Percentiles rank a stretch among this genome's conserved stretches.
Conservation (phyloP, 2,329 filamentous ascomycete genomes). For the Phaeosphaeriaceae sp. region DNA sequence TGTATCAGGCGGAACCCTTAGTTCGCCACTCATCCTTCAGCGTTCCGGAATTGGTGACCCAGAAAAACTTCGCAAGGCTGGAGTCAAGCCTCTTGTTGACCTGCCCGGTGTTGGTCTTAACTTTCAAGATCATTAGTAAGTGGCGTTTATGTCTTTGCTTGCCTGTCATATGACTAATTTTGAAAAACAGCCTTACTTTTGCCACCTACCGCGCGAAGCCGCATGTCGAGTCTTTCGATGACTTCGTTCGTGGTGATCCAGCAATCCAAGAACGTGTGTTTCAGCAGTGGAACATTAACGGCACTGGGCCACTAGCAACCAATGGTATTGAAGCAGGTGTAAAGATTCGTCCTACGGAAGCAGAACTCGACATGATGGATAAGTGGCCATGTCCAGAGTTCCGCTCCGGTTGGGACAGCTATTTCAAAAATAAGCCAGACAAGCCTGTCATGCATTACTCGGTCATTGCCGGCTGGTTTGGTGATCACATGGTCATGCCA, state of each 20-base stretch:
- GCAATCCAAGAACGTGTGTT: slow-evolving; percentile 75
- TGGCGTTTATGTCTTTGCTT: background rate
- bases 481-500: slow-evolving; percentile 65
- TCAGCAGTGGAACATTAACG: slow-evolving; percentile 79
- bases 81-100: slow-evolving; percentile 72
- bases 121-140: slow-evolving; percentile 74
- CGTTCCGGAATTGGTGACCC: slow-evolving; percentile 76
- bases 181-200: slow-evolving; percentile 63
- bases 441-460: slow-evolving; percentile 88
- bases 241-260: slow-evolving; percentile 76
- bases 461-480: slow-evolving; percentile 66
- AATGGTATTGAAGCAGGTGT: slow-evolving; percentile 83
- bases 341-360: slow-evolving; percentile 73
- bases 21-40: slow-evolving; percentile 76
- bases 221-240: slow-evolving; percentile 78
- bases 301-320: slow-evolving; percentile 77
- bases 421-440: slow-evolving; percentile 84
- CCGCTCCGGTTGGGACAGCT: slow-evolving; percentile 76
- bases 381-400: slow-evolving; percentile 78
- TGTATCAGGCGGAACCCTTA: slow-evolving; percentile 73
- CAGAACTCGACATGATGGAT: slow-evolving; percentile 72
- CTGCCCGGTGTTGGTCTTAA: slow-evolving; percentile 76
- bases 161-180: slow-evolving; percentile 1
- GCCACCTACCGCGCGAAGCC: slow-evolving; percentile 75
- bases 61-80: slow-evolving; percentile 71